Percentiles rank a stretch among this genome's conserved stretches.
Evolutionary conservation across 352 stramenopile species (phyloP).

Genomic region (Phytopythium vexans): DNA sequence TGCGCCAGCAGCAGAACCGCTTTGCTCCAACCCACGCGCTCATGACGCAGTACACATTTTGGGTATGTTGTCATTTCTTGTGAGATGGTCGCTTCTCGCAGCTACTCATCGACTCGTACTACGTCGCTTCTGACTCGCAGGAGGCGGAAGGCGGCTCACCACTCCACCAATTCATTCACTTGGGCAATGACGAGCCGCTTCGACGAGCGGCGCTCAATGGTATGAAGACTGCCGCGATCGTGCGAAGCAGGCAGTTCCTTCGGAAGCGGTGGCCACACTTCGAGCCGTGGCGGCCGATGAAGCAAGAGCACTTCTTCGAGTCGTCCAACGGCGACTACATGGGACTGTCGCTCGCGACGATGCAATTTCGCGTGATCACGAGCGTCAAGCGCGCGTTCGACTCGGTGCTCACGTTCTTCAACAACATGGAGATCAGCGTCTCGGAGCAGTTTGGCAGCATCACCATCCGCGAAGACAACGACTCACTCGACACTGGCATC

Average conservation of each 20-base stretch:
- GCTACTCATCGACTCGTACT: no score
- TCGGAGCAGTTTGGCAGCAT: constrained; percentile 34
- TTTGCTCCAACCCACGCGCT: constrained; percentile 24
- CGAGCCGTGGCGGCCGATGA: constrained; percentile 18
- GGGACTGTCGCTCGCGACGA: constrained; percentile 17
- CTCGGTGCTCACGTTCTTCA: constrained; percentile 18
- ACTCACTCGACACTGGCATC: constrained; percentile 17
- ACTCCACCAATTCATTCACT: constrained; percentile 34
- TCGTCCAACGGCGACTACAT: constrained; percentile 22
- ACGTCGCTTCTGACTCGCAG: not conserved
- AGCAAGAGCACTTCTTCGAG: constrained; percentile 20
- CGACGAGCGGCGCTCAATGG: constrained; percentile 17
- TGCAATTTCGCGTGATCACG: constrained; percentile 30
- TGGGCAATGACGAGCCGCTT: constrained; percentile 20
- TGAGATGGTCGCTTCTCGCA: no score
- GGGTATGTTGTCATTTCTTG: constrained; percentile 9
- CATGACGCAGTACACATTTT: constrained; percentile 25
- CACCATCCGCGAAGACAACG: constrained; percentile 32
- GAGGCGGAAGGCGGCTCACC: constrained; percentile 13
- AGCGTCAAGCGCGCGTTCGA: constrained; percentile 29
- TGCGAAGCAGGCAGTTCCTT: constrained; percentile 25
- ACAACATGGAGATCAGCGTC: constrained; percentile 33
- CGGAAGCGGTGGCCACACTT: constrained; percentile 27
- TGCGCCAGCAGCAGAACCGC: constrained; percentile 20
- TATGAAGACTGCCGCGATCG: constrained; percentile 29